Evolutionary conservation across 805 yeast genomes (phyloP), one percentile per base, ranked within the genome.

Genomic region (Saccharomyces paradoxus): DNA sequence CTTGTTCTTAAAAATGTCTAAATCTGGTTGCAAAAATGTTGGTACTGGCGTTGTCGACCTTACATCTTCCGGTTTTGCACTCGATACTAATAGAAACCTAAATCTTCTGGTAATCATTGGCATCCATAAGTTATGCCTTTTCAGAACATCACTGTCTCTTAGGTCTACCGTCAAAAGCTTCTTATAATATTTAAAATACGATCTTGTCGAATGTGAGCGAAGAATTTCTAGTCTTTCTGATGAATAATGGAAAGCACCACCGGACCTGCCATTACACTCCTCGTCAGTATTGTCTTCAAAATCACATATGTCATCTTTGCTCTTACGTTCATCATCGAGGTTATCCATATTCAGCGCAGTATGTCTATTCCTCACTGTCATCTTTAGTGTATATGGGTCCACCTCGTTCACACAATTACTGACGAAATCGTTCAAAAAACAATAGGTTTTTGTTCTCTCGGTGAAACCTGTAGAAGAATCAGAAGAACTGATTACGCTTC

Each of bases 111-210:
- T 57, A 14, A 64, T 53, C 4, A 56, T 56, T 1, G 72, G 71
- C 30, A 65, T 52, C 72, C 72, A 68, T 56, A 68, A 46, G 30
- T 64, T 66, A 51, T 66, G 67, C 41, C 58, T 56, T 51, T 58
- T 58, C 22, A 66, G 41, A 4, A 59, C 50, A 28, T 59, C 58
- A 22, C 53, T 49, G 21, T 60, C 62, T 30, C 57, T 55, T 4
- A 59, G 27, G 30, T 61, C 63, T 9, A 63, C 63, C 3, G 61
- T 58, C 12, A 60, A 55, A 14, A 66, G 54, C 37, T 60, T 64
- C 26, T 60, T 58, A 41, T 61, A 62, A 54, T 66, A 64, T 37
- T 57, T 63, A 26, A 51, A 54, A 50, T 62, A 66, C 4, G 69
- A 55, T 8, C 49, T 55, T 13, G 57, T 46, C 21, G 30, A 46